These are phyloP conservation scores for Cladochytrium replicatum DNA, from an alignment of 192 early-diverging fungal genomes.

Conservation along the genomic window DNA sequence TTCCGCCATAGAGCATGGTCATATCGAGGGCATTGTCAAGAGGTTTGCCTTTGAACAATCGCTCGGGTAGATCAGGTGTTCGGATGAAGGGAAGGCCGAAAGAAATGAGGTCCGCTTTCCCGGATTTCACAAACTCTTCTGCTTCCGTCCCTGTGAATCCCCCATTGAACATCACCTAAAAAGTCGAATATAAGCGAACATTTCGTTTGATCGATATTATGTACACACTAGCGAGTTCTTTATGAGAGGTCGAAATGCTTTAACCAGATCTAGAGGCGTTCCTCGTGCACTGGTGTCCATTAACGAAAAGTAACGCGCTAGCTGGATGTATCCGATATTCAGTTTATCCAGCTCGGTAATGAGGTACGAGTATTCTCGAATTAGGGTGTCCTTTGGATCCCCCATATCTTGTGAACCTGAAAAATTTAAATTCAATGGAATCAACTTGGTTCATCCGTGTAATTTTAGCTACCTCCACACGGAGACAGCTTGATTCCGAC, in stretches of 20 bases:
- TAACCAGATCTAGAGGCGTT: not conserved
- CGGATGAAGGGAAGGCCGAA: constrained; percentile 2
- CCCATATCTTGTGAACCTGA: constrained; percentile 32
- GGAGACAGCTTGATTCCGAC: constrained; percentile 16
- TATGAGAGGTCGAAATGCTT: not conserved
- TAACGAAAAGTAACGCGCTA: not conserved
- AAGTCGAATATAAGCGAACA: too few relatives aligned
- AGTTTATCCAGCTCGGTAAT: constrained; percentile 10
- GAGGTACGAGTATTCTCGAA: constrained; percentile 18
- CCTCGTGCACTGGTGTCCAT: constrained; percentile 2
- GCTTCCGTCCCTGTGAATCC: constrained; percentile 7
- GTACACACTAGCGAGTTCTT: not conserved
- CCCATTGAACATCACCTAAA: constrained; percentile 6
- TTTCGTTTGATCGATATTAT: too few relatives aligned
- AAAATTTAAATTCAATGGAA: too few relatives aligned
- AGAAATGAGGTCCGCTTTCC: constrained; percentile 9
- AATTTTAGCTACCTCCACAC: constrained; percentile 18
- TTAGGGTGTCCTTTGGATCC: constrained; percentile 4
- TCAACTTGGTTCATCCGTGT: constrained; percentile 22
- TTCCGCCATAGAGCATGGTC: too few relatives aligned
- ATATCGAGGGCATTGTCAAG: too few relatives aligned
- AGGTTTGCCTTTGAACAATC: too few relatives aligned
- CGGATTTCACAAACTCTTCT: constrained; percentile 6
- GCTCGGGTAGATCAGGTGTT: constrained; percentile 15
- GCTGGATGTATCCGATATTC: constrained; percentile 11